Conservation (phyloP, 164 flowering plant species). For the Protea cynaroides region DNA sequence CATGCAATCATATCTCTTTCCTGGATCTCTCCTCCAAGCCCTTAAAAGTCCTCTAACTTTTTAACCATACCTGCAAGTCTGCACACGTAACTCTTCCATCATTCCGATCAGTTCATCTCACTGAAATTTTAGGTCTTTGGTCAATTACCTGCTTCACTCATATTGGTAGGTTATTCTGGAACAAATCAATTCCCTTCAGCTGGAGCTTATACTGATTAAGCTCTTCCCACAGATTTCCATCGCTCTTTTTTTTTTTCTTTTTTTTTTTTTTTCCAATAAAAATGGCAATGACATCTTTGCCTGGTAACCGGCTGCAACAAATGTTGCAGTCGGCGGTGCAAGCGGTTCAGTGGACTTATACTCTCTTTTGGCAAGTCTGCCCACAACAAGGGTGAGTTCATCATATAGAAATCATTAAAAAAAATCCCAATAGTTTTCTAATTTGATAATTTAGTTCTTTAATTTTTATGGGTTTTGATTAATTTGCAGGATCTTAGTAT, state of each 20-base stretch:
- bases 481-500: conserved; percentile 42
- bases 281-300: conserved; percentile 30
- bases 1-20: conserved; percentile 1
- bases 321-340: conserved; percentile 83
- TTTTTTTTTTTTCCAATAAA: no score
- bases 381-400: conserved; percentile 76
- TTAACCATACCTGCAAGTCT: neutral
- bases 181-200: no score
- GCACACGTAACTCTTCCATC: conserved; percentile 4
- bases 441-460: no score
- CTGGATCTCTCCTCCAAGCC: neutral
- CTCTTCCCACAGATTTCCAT: neutral
- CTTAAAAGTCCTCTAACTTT: neutral
- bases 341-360: conserved; percentile 80
- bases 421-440: neutral
- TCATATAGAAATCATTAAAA: neutral
- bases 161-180: no score
- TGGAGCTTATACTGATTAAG: neutral
- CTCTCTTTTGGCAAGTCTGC: conserved; percentile 82
- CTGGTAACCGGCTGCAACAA: conserved; percentile 39
- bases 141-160: no score
- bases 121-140: neutral
- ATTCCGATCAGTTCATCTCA: neutral
- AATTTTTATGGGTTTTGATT: no score
- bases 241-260: neutral